These are phyloP conservation scores for Beauveria pseudobassiana DNA, from an alignment of 2,329 filamentous ascomycete species.

Conservation along the genomic window DNA sequence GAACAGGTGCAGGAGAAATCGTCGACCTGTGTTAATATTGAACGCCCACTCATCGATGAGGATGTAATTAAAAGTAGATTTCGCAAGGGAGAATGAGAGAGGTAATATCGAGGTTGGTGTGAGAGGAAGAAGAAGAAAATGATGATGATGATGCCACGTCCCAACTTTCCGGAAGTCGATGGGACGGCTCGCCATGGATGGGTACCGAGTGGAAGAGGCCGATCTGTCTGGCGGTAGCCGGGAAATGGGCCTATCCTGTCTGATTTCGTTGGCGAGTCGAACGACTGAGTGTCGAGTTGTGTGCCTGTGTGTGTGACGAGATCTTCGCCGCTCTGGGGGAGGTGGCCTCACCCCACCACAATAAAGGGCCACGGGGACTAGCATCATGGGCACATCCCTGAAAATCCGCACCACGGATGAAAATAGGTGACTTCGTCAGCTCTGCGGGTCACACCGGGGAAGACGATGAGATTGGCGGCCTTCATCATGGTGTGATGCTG, in stretches of 20 bases:
- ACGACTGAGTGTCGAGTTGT: background rate
- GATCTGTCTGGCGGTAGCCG: background rate
- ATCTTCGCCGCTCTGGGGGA: background rate
- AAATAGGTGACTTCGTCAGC: background rate
- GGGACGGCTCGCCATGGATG: background rate
- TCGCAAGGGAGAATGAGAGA: background rate
- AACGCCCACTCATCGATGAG: background rate
- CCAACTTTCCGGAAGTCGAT: background rate
- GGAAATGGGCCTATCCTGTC: background rate
- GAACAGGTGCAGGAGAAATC: background rate
- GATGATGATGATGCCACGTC: background rate
- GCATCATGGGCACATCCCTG: constrained; percentile 6
- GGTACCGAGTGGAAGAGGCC: background rate
- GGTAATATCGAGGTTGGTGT: background rate
- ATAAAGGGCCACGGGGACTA: background rate
- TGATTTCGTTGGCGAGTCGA: background rate
- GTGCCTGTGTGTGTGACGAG: constrained; percentile 1
- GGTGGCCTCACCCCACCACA: constrained; percentile 4
- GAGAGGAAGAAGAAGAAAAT: background rate
- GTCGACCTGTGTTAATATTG: background rate
- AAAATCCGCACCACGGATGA: background rate
- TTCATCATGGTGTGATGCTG: no score
- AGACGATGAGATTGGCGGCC: background rate
- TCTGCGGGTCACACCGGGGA: background rate
- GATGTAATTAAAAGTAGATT: background rate